Evolutionary conservation across 2,329 filamentous ascomycete species (phyloP).

Genomic region (Pseudocercospora eumusae): DNA sequence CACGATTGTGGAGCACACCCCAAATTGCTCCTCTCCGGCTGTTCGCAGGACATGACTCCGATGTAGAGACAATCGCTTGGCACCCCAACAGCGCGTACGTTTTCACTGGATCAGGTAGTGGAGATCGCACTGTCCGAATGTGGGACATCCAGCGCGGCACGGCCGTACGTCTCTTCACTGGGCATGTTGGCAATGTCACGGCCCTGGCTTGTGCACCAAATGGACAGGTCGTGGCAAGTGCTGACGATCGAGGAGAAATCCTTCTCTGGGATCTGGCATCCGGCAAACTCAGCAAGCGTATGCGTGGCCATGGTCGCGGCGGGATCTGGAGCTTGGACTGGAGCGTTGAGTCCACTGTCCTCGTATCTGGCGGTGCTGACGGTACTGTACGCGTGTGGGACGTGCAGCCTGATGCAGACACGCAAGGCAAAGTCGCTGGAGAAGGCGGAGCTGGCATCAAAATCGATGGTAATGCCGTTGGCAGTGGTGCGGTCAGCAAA

Average conservation of each 20-base stretch:
- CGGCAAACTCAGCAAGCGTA: constrained; percentile 83
- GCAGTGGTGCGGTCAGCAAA: constrained; percentile 38
- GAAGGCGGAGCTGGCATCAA: constrained; percentile 54
- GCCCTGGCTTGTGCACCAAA: constrained; percentile 82
- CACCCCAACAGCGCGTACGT: constrained; percentile 92
- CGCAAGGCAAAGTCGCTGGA: constrained; percentile 51
- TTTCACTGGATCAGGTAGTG: constrained; percentile 75
- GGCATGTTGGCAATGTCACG: constrained; percentile 85
- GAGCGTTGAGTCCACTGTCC: constrained; percentile 85
- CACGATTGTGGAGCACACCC: constrained; percentile 88
- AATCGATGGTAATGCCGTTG: constrained; percentile 47
- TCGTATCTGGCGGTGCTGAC: constrained; percentile 88
- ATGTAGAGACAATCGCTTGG: constrained; percentile 89
- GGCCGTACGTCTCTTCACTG: constrained; percentile 87
- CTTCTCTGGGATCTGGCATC: constrained; percentile 92
- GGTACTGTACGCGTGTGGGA: constrained; percentile 95
- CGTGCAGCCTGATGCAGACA: constrained; percentile 59
- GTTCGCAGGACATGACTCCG: constrained; percentile 87
- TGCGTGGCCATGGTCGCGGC: constrained; percentile 88
- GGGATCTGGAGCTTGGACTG: constrained; percentile 93
- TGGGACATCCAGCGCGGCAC: constrained; percentile 89
- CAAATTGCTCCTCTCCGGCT: constrained; percentile 86
- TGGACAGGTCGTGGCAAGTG: constrained; percentile 87
- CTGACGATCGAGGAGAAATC: constrained; percentile 84
- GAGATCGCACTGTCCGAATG: constrained; percentile 94